These are phyloP conservation scores for Phytophthora citrophthora DNA, from an alignment of 352 stramenopile genomes.

Conservation along the genomic window DNA sequence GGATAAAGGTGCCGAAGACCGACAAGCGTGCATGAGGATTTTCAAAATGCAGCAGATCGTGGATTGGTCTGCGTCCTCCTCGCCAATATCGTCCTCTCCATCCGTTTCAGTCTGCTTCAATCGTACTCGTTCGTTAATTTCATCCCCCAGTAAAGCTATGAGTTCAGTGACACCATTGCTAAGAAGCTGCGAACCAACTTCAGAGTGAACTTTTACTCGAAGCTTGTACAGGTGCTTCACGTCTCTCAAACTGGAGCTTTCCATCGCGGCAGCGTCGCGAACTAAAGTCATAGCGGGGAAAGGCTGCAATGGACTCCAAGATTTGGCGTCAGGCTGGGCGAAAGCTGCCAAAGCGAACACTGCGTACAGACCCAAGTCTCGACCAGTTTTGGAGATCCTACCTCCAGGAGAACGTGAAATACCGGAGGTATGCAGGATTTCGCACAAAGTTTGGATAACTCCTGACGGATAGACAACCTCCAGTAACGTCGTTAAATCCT, in stretches of 20 bases:
- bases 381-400: constrained; percentile 47
- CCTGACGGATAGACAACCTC: constrained; percentile 65
- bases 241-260: constrained; percentile 22
- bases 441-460: constrained; percentile 68
- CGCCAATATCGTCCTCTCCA: constrained; percentile 41
- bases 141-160: constrained; percentile 51
- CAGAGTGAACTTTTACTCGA: constrained; percentile 72
- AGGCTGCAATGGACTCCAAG: constrained; percentile 53
- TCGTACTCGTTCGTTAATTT: constrained; percentile 46
- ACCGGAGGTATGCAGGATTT: constrained; percentile 56
- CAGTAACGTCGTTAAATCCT: constrained; percentile 56
- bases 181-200: constrained; percentile 68
- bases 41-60: constrained; percentile 77
- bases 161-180: constrained; percentile 57
- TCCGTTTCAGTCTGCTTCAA: constrained; percentile 33
- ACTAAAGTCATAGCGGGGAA: constrained; percentile 68
- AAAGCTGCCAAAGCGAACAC: constrained; percentile 75
- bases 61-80: constrained; percentile 73
- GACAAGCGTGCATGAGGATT: constrained; percentile 69
- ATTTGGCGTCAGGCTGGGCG: constrained; percentile 70
- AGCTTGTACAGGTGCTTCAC: constrained; percentile 65
- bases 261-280: constrained; percentile 10
- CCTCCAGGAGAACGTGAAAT: constrained; percentile 56
- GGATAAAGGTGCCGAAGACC: constrained; percentile 68
- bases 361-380: constrained; percentile 59